Base-by-base conservation (phyloP, 2,329 filamentous ascomycete species). In the Aspergillus sp. region DNA sequence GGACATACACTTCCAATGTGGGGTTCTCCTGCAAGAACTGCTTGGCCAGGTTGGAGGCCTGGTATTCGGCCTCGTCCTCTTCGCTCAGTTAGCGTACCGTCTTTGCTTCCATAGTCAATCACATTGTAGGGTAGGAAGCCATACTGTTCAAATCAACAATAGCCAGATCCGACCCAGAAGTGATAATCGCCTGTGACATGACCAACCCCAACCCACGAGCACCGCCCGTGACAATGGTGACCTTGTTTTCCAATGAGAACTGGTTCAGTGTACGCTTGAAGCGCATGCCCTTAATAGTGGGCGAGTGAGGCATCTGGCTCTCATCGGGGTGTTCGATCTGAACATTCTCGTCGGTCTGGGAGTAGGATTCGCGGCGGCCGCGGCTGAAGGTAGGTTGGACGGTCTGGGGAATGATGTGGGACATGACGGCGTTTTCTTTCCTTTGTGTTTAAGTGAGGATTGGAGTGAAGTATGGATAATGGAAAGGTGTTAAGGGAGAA, bases 91-190 rank as follows among this genome's bases (percentile, higher is more conserved):
- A 54, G 44, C 4, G 38, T 43, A 46, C 32, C 12, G 33, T 8
- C 9, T 7, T 28, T 19, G 19, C 19, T 19, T 19, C 19, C 19
- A 19, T 19, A 19, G 19, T 19, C 19, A 19, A 19, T 19, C 19
- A 19, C 19, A 19, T 19, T 19, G 19, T 19, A 19, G 19, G 19
- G 19, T n/a, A 32, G 30, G 8, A 27, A 32, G 5, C 40, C 81
- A 56, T 69, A 91, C 87, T 85, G 72, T 97, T 95, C 73, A 96
- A 75, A 66, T 97, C 91, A 35, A 96, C 88, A 67, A 97, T 86
- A 38, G 91, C 91, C 51, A 96, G 76, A 66, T 94, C 84, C 6
- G 88, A 86, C 44, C 91, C 91, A 45, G 86, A 93, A 46, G 87
- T 83, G 44, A 95, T 86, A 68, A 95, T 80, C 41, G 86, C 89